phyloP scores from a whole-genome alignment of 352 stramenopile species.

The Phytophthora pisi region DNA sequence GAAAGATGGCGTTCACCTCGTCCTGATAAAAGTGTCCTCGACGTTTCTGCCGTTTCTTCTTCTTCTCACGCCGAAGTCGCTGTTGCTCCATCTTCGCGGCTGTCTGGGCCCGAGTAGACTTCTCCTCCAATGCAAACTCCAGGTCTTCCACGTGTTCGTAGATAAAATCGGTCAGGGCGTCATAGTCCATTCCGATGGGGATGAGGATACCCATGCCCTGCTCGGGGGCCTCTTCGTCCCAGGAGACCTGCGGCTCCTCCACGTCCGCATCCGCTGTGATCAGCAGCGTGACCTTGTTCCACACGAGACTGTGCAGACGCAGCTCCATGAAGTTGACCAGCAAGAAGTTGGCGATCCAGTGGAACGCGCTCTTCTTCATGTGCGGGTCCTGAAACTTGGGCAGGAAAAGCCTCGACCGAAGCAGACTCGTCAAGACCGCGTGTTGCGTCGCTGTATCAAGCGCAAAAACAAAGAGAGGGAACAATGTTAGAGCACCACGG shows the following conservation, averaged over 20 bases:
- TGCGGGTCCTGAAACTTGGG: constrained; percentile 59
- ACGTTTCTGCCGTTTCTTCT: constrained; percentile 27
- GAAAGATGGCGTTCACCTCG: constrained; percentile 58
- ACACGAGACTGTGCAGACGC: constrained; percentile 77
- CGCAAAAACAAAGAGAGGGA: not conserved
- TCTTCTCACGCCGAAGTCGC: constrained; percentile 26
- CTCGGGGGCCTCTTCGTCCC: constrained; percentile 55
- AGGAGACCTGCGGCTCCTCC: constrained; percentile 50
- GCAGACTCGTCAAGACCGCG: constrained; percentile 61
- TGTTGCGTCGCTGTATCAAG: constrained; percentile 51
- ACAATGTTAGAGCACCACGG: not conserved
- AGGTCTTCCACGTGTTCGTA: constrained; percentile 72
- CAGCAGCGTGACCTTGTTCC: constrained; percentile 84
- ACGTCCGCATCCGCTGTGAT: constrained; percentile 51
- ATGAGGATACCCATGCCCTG: constrained; percentile 76
- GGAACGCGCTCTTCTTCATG: constrained; percentile 66
- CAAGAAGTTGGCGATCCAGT: constrained; percentile 81
- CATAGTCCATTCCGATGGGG: constrained; percentile 61
- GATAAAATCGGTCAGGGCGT: constrained; percentile 61
- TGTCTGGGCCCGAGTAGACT: constrained; percentile 19
- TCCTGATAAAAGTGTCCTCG: constrained; percentile 66
- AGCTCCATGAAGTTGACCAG: constrained; percentile 87
- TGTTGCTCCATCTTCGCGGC: constrained; percentile 22
- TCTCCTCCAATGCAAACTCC: constrained; percentile 53
- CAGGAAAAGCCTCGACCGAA: constrained; percentile 65